A percentile compares a stretch with the other conserved stretches of the same genome.
phyloP scores from a whole-genome alignment of 164 flowering plant species.

The Annona squamosa region DNA sequence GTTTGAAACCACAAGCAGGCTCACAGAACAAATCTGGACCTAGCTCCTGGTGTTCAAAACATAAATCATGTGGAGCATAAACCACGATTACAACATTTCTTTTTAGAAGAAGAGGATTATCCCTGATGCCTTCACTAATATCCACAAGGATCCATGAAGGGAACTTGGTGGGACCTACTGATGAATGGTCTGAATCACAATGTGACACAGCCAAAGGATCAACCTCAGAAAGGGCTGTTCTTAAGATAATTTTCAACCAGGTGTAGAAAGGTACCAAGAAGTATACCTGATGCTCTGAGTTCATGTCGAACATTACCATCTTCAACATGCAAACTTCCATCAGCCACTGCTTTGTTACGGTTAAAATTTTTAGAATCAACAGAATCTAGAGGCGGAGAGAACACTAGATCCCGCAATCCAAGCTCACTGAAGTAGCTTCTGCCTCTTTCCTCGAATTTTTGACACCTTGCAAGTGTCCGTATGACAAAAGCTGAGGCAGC shows the following conservation, averaged over 20 bases:
- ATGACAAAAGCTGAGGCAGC: conserved; percentile 64
- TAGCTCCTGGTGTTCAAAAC: not conserved
- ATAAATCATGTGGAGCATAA: not conserved
- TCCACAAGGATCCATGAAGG: not conserved
- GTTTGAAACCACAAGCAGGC: not conserved
- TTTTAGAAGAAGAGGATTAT: not conserved
- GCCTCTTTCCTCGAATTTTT: conserved; percentile 50
- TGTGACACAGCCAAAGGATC: not conserved
- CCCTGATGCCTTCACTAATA: not conserved
- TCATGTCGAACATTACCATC: conserved; percentile 27
- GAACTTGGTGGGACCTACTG: not conserved
- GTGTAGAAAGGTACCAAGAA: not conserved
- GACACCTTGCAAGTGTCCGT: conserved; percentile 58
- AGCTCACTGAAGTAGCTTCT: conserved; percentile 55
- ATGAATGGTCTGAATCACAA: not conserved
- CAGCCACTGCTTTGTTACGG: conserved; percentile 27
- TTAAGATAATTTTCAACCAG: not conserved
- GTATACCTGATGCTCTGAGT: conserved; percentile 38
- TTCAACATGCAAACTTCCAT: conserved; percentile 29
- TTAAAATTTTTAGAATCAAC: conserved; percentile 32
- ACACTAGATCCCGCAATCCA: conserved; percentile 41
- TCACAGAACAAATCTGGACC: not conserved
- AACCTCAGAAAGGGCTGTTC: not conserved
- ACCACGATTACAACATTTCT: not conserved
- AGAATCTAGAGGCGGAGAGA: conserved; percentile 28